Percentiles rank a stretch among this genome's conserved stretches.
phyloP scores from a whole-genome alignment of 2,329 filamentous ascomycete species.

The Trichothecium sympodiale region DNA sequence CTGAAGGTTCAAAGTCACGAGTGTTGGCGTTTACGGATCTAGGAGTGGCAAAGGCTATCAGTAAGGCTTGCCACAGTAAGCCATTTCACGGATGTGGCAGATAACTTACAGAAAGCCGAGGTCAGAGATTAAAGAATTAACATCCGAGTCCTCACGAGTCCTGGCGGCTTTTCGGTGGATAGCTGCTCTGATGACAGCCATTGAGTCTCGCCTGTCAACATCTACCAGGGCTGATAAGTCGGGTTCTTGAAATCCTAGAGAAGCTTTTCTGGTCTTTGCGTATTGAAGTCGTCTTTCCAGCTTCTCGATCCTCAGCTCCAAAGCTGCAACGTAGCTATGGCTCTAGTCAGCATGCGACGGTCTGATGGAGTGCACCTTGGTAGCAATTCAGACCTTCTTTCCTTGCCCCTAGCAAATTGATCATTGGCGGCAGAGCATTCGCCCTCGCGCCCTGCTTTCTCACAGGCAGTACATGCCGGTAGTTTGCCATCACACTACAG shows the following conservation, averaged over 20 bases:
- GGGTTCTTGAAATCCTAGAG: slow-evolving; percentile 53
- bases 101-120: slow-evolving; percentile 72
- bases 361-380: neutral
- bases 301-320: slow-evolving; percentile 86
- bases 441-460: slow-evolving; percentile 73
- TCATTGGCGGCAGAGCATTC: slow-evolving; percentile 94
- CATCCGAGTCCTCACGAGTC: slow-evolving; percentile 67
- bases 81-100: neutral
- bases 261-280: slow-evolving; percentile 59
- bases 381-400: slow-evolving; percentile 53
- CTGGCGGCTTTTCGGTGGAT: slow-evolving; percentile 55
- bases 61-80: too few relatives aligned
- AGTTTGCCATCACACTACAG: slow-evolving; percentile 81
- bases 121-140: slow-evolving; percentile 85
- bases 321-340: slow-evolving; percentile 73
- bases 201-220: slow-evolving; percentile 39
- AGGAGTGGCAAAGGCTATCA: slow-evolving; percentile 3
- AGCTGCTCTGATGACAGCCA: slow-evolving; percentile 49
- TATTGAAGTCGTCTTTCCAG: slow-evolving; percentile 68
- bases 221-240: slow-evolving; percentile 25
- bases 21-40: slow-evolving; percentile 92
- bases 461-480: slow-evolving; percentile 88
- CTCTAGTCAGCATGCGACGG: slow-evolving; percentile 3
- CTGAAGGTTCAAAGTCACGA: slow-evolving; percentile 82
- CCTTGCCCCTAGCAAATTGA: slow-evolving; percentile 90